These are phyloP conservation scores for Blastomyces gilchristii DNA, from an alignment of 2,329 filamentous ascomycete species.

Conservation along the genomic window DNA sequence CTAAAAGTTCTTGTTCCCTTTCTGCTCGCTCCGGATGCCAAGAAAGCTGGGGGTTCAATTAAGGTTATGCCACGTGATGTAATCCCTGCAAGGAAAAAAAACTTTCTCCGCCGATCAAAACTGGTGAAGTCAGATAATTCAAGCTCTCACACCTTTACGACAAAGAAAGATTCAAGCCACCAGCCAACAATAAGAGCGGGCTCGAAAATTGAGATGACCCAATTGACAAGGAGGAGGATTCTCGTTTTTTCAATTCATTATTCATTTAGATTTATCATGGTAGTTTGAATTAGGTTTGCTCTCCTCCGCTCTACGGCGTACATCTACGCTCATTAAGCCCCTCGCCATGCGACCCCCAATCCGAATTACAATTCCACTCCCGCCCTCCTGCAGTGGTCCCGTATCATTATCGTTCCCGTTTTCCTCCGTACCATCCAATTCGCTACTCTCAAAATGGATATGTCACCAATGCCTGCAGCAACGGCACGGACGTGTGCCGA, in stretches of 20 bases:
- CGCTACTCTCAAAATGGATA: conserved; percentile 14
- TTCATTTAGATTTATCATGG: not conserved
- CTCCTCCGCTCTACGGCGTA: not conserved
- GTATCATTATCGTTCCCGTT: not conserved
- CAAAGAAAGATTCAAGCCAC: not conserved
- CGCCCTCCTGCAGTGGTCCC: conserved; percentile 2
- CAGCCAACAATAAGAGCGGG: not conserved
- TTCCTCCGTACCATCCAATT: not conserved
- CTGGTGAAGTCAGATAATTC: not conserved
- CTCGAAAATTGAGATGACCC: not conserved
- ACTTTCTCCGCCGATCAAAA: not conserved
- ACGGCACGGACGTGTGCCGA: not conserved
- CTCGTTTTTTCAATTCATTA: not conserved
- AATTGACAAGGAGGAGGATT: not conserved
- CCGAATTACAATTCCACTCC: not conserved
- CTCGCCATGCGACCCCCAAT: conserved; percentile 10
- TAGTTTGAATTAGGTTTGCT: not conserved
- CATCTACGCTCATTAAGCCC: not conserved
- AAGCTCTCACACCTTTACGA: not conserved
- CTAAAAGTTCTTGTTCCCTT: too few relatives aligned
- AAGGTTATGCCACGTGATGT: not conserved
- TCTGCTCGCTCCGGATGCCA: too few relatives aligned
- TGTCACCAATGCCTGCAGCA: conserved; percentile 18
- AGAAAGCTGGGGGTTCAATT: not conserved
- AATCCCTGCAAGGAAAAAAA: not conserved